These are phyloP conservation scores for Colletotrichum agaves DNA, from an alignment of 2,329 filamentous ascomycete genomes.

Conservation along the genomic window DNA sequence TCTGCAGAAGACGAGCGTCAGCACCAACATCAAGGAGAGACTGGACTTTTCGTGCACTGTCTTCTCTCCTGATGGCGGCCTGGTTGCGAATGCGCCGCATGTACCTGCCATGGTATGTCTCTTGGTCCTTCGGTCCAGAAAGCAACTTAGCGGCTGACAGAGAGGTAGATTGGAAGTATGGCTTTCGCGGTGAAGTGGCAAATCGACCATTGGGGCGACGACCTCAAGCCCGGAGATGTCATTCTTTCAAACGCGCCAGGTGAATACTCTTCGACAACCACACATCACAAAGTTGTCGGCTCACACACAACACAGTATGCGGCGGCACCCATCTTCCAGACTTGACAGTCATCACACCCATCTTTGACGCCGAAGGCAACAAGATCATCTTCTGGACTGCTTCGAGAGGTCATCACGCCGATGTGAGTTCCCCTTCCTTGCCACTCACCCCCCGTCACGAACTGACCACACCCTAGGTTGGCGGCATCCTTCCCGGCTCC, in stretches of 20 bases:
- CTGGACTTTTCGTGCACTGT: conserved; percentile 85
- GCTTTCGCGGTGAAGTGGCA: conserved; percentile 79
- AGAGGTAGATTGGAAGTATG: conserved; percentile 73
- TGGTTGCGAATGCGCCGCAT: conserved; percentile 81
- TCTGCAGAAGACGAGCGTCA: conserved; percentile 82
- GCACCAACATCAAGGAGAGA: conserved; percentile 83
- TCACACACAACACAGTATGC: conserved; percentile 42
- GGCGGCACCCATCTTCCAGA: conserved; percentile 54
- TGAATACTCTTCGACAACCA: background rate
- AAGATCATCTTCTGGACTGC: conserved; percentile 61
- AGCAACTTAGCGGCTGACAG: background rate
- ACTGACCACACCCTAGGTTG: conserved; percentile 55
- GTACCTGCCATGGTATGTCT: conserved; percentile 70
- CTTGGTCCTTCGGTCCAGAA: background rate
- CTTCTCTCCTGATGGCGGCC: conserved; percentile 77
- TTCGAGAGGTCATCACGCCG: conserved; percentile 77
- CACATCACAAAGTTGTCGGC: background rate
- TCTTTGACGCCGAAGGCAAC: conserved; percentile 54
- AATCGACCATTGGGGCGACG: conserved; percentile 67
- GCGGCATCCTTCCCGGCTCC: conserved; percentile 82
- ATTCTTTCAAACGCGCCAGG: conserved; percentile 47
- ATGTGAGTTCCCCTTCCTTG: conserved; percentile 52
- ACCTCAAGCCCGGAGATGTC: conserved; percentile 49
- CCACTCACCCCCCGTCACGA: background rate
- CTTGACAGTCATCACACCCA: conserved; percentile 50